These are phyloP conservation scores for Leishmania arabica DNA, from an alignment of 208 protist genomes.

Conservation along the genomic window DNA sequence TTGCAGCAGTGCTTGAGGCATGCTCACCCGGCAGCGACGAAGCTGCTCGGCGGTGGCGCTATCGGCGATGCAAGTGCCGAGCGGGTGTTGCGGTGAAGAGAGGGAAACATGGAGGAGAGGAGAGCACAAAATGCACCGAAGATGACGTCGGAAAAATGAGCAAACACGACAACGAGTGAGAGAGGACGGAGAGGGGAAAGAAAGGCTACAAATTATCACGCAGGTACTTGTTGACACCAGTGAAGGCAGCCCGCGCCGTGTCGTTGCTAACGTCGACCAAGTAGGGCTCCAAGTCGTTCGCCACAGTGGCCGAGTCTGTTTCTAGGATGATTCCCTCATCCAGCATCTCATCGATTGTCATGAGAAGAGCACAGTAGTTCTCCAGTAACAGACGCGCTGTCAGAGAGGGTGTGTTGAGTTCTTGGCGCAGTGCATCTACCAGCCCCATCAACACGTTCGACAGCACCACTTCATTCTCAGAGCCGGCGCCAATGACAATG, in stretches of 20 bases:
- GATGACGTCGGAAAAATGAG: background rate
- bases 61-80: background rate
- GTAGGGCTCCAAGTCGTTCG: conserved; percentile 62
- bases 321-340: conserved; percentile 91
- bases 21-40: background rate
- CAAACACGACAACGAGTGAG: background rate
- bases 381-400: conserved; percentile 64
- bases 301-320: conserved; percentile 61
- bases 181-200: background rate
- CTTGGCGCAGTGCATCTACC: conserved; percentile 64
- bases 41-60: background rate
- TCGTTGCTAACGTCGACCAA: conserved; percentile 59
- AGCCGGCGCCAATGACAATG: conserved; percentile 73
- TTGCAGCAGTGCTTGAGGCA: background rate
- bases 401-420: conserved; percentile 55
- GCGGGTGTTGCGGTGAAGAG: background rate
- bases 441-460: conserved; percentile 62
- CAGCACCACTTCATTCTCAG: conserved; percentile 89
- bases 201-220: conserved; percentile 65
- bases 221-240: conserved; percentile 85
- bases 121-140: background rate
- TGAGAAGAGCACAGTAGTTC: conserved; percentile 86
- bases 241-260: conserved; percentile 67
- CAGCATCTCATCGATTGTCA: conserved; percentile 91
- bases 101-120: background rate